Base-by-base conservation (phyloP, 2,329 filamentous ascomycete genomes). In the Ophiocordyceps australis region DNA sequence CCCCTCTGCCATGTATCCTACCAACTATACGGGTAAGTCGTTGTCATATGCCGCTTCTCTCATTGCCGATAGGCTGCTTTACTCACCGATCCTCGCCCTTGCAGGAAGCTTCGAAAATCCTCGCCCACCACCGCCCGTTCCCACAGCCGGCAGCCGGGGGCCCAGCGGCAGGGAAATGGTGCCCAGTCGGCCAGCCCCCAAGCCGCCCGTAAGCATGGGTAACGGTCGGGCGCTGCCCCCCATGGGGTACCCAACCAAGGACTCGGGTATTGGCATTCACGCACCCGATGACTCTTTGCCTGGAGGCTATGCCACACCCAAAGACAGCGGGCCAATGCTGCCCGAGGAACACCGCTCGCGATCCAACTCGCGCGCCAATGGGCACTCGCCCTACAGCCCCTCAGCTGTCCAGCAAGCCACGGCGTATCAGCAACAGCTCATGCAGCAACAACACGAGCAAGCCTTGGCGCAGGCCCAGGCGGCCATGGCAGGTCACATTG, bases 101-200 rank as follows among this genome's bases (percentile, higher is more conserved):
- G 3, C 21, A 63, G 79, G 81, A 46, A 95, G 82, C 58, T 98
- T 95, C 52, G 89, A 95, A 55, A 95, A 98, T 45, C 89, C 89
- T 25, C 71, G 89, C 43, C 80, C 86, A 12, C 80, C 89, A 20
- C 89, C 89, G 35, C 89, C 86, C 9, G 79, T 94, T 32, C 85
- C 86, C 30, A 49, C 51, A 23, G 59, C 58, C 25, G 54, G 61
- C 30, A 53, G 50, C 30, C 54, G 50, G 23, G 46, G 55, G 17
- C 53, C 57, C 22, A 45, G 51, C 5, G 30, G 33, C 29, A 65
- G 66, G 45, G 66, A 70, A 35, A 46, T 63, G 32, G 63, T 92
- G 43, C 85, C 89, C 25, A 78, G 71, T 41, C 71, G 89, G 32
- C 79, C 82, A 28, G 83, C 86, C 23, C 89, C 85, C 26, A 80